Conservation (phyloP, 2,329 filamentous ascomycete genomes). For the Geosmithia flava region DNA sequence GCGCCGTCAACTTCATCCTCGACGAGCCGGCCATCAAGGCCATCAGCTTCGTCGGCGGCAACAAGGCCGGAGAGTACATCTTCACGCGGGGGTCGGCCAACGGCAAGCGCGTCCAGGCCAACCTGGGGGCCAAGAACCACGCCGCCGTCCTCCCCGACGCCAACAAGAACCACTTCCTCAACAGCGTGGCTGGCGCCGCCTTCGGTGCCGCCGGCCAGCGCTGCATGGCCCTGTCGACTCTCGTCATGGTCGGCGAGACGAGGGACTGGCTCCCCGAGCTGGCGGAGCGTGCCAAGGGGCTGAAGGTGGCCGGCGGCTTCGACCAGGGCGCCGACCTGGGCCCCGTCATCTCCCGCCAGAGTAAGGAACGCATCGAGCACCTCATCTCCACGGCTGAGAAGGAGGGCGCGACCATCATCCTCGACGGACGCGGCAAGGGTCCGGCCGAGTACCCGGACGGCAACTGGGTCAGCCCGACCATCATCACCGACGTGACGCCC, state of each 20-base stretch:
- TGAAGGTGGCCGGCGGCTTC: conserved; percentile 71
- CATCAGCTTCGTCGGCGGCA: conserved; percentile 74
- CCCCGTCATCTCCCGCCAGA: conserved; percentile 69
- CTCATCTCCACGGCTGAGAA: conserved; percentile 66
- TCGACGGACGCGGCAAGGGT: conserved; percentile 66
- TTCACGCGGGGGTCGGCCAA: conserved; percentile 67
- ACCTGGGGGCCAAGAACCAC: conserved; percentile 82
- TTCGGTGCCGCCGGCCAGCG: conserved; percentile 78
- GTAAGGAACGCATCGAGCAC: conserved; percentile 65
- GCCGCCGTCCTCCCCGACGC: conserved; percentile 73
- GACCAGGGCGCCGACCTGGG: conserved; percentile 70
- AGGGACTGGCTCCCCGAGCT: conserved; percentile 73
- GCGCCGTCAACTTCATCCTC: conserved; percentile 75
- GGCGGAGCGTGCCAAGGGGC: conserved; percentile 59
- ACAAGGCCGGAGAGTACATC: conserved; percentile 84
- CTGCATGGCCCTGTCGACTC: conserved; percentile 76
- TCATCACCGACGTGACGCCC: conserved; percentile 69
- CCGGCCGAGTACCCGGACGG: conserved; percentile 67
- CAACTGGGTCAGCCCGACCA: conserved; percentile 76
- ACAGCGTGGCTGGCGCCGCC: conserved; percentile 71
- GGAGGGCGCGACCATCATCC: conserved; percentile 71
- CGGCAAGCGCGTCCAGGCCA: conserved; percentile 80
- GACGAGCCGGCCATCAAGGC: conserved; percentile 80
- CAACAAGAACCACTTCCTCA: conserved; percentile 84
- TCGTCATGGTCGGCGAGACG: conserved; percentile 76